Conservation (phyloP, 352 stramenopile genomes). For the Achlya hypogyna region DNA sequence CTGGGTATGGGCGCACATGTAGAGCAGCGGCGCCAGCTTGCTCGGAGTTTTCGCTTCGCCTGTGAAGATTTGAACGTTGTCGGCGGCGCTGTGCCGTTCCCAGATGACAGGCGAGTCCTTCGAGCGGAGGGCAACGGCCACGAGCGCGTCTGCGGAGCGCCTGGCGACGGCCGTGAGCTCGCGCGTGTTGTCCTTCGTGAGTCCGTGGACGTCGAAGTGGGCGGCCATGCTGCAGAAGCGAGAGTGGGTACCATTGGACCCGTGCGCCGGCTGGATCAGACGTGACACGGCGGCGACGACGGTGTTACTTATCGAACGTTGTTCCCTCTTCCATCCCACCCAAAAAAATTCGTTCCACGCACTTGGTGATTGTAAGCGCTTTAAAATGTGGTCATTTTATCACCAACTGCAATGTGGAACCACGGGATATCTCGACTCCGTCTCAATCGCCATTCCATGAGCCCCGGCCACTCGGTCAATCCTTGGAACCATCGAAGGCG, state of each 20-base stretch:
- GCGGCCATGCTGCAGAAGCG: no score
- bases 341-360: not conserved
- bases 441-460: no score
- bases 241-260: no score
- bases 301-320: not conserved
- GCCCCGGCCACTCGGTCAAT: no score
- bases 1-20: constrained; percentile 11
- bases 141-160: not conserved
- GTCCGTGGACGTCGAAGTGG: not conserved
- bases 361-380: not conserved
- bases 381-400: no score
- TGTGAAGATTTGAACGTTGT: constrained; percentile 11
- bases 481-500: no score
- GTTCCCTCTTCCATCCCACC: not conserved
- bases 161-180: not conserved
- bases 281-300: not conserved
- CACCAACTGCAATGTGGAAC: no score
- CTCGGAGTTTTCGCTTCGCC: not conserved
- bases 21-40: not conserved
- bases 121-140: not conserved
- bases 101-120: constrained; percentile 11
- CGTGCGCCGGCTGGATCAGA: no score
- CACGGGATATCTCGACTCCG: no score
- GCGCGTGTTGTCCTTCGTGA: not conserved
- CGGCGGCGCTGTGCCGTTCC: not conserved